phyloP scores from a whole-genome alignment of 257 asterid genomes.

The Salvia splendens region DNA sequence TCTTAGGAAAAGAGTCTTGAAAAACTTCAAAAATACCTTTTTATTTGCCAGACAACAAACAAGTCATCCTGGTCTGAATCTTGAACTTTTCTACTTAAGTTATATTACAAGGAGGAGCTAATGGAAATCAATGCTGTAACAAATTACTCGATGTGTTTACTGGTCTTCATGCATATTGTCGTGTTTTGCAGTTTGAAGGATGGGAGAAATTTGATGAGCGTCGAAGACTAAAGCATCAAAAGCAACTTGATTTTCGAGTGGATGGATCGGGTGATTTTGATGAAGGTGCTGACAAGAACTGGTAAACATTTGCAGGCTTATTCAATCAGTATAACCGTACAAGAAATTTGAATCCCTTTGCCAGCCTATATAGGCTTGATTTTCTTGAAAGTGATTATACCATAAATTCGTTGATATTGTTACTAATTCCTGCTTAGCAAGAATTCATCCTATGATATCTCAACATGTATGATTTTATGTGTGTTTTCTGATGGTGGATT shows the following conservation, averaged over 20 bases:
- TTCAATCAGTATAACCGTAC: conserved; percentile 4
- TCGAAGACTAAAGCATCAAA: conserved; percentile 78
- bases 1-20: neutral
- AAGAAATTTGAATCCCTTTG: neutral
- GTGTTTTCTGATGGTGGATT: no score
- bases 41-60: neutral
- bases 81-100: neutral
- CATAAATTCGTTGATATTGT: neutral
- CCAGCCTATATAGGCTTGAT: neutral
- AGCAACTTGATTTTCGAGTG: conserved; percentile 86
- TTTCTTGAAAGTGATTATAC: neutral
- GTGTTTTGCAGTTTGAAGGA: conserved; percentile 68
- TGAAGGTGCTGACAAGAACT: conserved; percentile 91
- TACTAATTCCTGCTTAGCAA: neutral
- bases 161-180: conserved; percentile 1
- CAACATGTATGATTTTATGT: neutral
- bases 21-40: neutral
- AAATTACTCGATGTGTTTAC: neutral
- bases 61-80: neutral
- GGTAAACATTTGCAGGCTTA: conserved; percentile 27
- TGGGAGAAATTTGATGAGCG: conserved; percentile 89
- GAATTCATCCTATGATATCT: neutral
- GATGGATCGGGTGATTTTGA: conserved; percentile 71
- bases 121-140: neutral
- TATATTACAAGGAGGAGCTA: no score